Evolutionary conservation across 768 basidiomycete species (phyloP), one percentile per base, ranked within the genome.

Genomic region (Kwoniella newhampshirensis): DNA sequence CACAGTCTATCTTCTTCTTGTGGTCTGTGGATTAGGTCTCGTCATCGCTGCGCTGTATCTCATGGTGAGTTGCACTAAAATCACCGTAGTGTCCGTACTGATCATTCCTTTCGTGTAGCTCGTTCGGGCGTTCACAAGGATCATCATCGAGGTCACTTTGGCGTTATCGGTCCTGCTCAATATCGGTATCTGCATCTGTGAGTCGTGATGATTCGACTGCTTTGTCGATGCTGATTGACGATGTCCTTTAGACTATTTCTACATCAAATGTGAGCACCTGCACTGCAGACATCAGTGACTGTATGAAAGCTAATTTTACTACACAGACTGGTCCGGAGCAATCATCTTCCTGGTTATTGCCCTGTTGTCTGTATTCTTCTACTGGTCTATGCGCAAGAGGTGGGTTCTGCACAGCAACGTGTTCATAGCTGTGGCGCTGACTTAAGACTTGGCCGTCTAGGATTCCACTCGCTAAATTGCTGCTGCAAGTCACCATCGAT

Each of bases 261-360:
- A 51, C 45, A 68, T 75, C 50, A 70, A 74, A 43, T 74, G 72
- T 75, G 44, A 44, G 74, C 15, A 20, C 40, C 13, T 46, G 23
- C 8, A 30, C 11, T 27, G 25, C 48, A 9, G 35, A 28, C 15
- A 37, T 37, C 18, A 51, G 3, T 39, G 30, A n/a, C 8, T 50
- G 32, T 7, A 11, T 35, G n/a, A 20, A 20, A 57, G n/a, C 46
- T 36, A 21, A 54, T 37, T 28, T 47, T 25, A 18, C 35, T 23
- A 8, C 13, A 13, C 48, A 75, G 74, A 74, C 59, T 60, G 69
- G 87, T 86, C 87, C 45, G 88, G 86, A 8, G 89, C 89, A 2
- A 87, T 91, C 66, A 85, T 91, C 57, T 89, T 89, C 79, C 87
- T 87, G 11, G 75, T 91, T 54, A 86, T 91, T 56, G 87, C 89